Evolutionary conservation across 352 stramenopile genomes (phyloP), one percentile per base, ranked within the genome.

Genomic region (Phytophthora aleatoria): DNA sequence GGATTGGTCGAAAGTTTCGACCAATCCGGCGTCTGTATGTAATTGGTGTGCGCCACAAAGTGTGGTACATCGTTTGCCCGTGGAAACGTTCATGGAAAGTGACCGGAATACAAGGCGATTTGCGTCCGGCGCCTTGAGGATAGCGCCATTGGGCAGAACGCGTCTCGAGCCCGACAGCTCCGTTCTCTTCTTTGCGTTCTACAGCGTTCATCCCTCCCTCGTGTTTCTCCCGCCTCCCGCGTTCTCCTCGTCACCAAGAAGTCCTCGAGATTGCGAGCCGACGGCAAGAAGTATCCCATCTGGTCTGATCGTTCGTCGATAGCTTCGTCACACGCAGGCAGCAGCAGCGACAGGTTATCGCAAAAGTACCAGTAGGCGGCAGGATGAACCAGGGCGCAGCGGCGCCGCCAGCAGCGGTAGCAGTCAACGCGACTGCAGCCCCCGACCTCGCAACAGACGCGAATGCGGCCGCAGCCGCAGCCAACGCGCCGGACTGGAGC

Each of bases 401-500:
- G 4, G 48, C 33, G 35, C 50, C 64, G 28, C 36, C 59, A 38
- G 49, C 49, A 59, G 28, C 50, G 36, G 20, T 49, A 33, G 20
- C 44, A 26, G 47, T 33, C 3, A 48, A 49, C 9, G 57, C 52
- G 9, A 33, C 55, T 50, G 35, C 56, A 38, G 36, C 26, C 8
- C 36, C 49, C 27, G 30, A 64, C 47, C 45, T 41, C 28, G 24
- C 16, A 38, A 68, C 24, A 13, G 66, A 63, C 5, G 52, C 39
- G 9, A 61, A 66, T 11, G 68, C 44, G 28, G 48, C 45, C 28
- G 71, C 41, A 41, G 27, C 41, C 5, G 30, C 16, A 36, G 41
- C 71, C 13, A 62, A 70, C 15, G 60, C 64, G n/a, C 28, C 43
- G 9, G 85, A 90, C 57, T 91, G 79, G 75, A 90, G 77, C 55